A percentile compares a stretch with the other conserved stretches of the same genome.
Conservation (phyloP, 2,329 filamentous ascomycete species). For the Aspergillus puulaauensis region DNA sequence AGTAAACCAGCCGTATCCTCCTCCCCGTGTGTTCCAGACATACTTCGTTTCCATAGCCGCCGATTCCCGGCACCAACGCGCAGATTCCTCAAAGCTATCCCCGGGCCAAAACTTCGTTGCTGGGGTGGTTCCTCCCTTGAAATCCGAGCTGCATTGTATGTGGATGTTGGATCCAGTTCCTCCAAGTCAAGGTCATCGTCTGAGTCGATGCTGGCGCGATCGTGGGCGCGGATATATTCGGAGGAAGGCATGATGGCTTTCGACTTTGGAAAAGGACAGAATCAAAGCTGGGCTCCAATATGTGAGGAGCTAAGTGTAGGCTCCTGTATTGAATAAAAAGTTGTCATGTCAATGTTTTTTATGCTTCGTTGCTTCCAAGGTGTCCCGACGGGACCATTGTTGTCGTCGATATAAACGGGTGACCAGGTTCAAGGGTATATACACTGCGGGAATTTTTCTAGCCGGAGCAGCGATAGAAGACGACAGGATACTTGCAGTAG, state of each 20-base stretch:
- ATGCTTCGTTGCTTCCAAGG: conserved; percentile 18
- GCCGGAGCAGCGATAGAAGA: background rate
- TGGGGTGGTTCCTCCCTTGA: conserved; percentile 30
- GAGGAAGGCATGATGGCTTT: conserved; percentile 35
- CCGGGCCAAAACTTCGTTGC: conserved; percentile 34
- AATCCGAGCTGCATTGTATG: conserved; percentile 21
- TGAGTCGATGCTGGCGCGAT: conserved; percentile 36
- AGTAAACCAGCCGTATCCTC: conserved; percentile 69
- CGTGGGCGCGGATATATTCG: conserved; percentile 36
- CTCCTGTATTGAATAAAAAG: conserved; percentile 16
- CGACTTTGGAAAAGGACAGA: background rate
- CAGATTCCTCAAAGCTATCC: conserved; percentile 50
- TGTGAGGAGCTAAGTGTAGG: conserved; percentile 20
- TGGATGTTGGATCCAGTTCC: conserved; percentile 43
- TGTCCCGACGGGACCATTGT: conserved; percentile 20
- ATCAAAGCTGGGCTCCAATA: conserved; percentile 5
- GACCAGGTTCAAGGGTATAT: background rate
- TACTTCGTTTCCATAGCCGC: conserved; percentile 39
- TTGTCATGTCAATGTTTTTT: conserved; percentile 22
- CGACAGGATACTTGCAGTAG: background rate
- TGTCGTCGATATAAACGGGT: conserved; percentile 4
- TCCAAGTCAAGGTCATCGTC: conserved; percentile 48
- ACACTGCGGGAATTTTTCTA: background rate
- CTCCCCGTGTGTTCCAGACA: conserved; percentile 50
- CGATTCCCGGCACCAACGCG: conserved; percentile 49